phyloP scores from a whole-genome alignment of 352 stramenopile species.

The Phytophthora macrochlamydospora region DNA sequence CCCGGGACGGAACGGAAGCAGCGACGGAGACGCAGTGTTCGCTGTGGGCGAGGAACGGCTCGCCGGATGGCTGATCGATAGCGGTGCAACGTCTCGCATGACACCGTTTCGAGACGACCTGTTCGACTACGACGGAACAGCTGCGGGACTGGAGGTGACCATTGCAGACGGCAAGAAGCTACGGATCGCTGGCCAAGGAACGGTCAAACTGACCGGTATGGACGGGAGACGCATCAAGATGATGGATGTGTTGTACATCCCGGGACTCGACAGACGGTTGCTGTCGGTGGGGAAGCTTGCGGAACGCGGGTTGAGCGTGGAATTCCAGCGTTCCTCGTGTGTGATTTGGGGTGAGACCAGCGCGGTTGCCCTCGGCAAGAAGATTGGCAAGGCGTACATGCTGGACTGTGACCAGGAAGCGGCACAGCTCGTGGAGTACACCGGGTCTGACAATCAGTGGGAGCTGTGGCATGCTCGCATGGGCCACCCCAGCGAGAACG shows the following conservation, averaged over 20 bases:
- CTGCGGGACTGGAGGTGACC: not conserved
- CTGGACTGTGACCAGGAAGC: constrained; percentile 18
- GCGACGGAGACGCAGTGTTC: constrained; percentile 2
- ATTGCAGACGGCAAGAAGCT: constrained; percentile 5
- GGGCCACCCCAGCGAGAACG: constrained; percentile 5
- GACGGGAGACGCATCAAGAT: constrained; percentile 9
- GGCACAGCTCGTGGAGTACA: constrained; percentile 17
- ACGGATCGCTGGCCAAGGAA: not conserved
- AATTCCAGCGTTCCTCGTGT: not conserved
- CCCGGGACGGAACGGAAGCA: not conserved
- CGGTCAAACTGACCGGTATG: constrained; percentile 1
- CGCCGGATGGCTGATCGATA: constrained; percentile 18
- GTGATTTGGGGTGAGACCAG: not conserved
- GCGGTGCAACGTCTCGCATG: constrained; percentile 22
- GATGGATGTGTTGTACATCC: constrained; percentile 22
- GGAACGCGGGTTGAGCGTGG: not conserved
- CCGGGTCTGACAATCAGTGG: constrained; percentile 15
- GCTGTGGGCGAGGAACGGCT: not conserved
- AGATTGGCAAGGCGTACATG: constrained; percentile 15
- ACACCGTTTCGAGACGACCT: constrained; percentile 2
- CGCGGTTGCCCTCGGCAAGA: constrained; percentile 4
- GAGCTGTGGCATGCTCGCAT: constrained; percentile 28
- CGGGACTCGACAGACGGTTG: constrained; percentile 19
- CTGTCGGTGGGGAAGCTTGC: constrained; percentile 9
- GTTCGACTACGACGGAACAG: constrained; percentile 5